These are phyloP conservation scores for Ilyonectria mors-panacis DNA, from an alignment of 2,329 filamentous ascomycete species.

Conservation along the genomic window DNA sequence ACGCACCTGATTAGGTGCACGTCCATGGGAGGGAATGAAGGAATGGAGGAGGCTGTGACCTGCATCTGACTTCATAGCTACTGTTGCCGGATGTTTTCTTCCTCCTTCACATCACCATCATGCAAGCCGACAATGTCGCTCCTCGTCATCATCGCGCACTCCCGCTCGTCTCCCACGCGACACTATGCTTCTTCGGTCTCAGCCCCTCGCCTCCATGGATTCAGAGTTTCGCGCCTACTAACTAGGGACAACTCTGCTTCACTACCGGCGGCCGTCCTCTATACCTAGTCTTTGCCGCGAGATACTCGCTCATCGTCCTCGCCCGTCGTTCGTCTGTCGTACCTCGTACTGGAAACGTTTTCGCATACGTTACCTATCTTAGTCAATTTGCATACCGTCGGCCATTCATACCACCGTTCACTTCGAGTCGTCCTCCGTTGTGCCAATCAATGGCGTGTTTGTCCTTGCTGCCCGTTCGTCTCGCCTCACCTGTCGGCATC, in stretches of 20 bases:
- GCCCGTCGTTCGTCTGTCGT: background rate
- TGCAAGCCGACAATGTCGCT: background rate
- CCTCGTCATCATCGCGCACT: background rate
- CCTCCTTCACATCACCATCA: slow-evolving; percentile 20
- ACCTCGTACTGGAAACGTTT: background rate
- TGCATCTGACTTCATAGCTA: slow-evolving; percentile 14
- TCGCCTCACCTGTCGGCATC: slow-evolving; percentile 37
- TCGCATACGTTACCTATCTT: slow-evolving; percentile 29
- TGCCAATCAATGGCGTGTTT: slow-evolving; percentile 33
- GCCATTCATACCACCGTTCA: slow-evolving; percentile 3
- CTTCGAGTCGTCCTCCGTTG: slow-evolving; percentile 4
- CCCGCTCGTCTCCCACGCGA: background rate
- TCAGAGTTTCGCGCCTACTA: slow-evolving; percentile 10
- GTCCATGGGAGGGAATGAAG: slow-evolving; percentile 8
- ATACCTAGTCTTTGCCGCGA: slow-evolving; percentile 1
- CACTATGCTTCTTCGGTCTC: background rate
- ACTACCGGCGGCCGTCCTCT: slow-evolving; percentile 11
- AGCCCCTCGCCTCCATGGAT: slow-evolving; percentile 4
- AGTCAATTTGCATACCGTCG: slow-evolving; percentile 1
- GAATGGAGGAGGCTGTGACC: slow-evolving; percentile 15
- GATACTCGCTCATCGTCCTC: slow-evolving; percentile 6
- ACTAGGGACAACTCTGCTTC: slow-evolving; percentile 15
- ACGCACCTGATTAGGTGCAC: slow-evolving; percentile 8
- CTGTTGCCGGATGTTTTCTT: background rate
- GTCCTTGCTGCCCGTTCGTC: slow-evolving; percentile 38